Percentiles rank a stretch among this genome's conserved stretches.
phyloP scores from a whole-genome alignment of 768 basidiomycete species.

The Chalciporus sphaerocephalus region DNA sequence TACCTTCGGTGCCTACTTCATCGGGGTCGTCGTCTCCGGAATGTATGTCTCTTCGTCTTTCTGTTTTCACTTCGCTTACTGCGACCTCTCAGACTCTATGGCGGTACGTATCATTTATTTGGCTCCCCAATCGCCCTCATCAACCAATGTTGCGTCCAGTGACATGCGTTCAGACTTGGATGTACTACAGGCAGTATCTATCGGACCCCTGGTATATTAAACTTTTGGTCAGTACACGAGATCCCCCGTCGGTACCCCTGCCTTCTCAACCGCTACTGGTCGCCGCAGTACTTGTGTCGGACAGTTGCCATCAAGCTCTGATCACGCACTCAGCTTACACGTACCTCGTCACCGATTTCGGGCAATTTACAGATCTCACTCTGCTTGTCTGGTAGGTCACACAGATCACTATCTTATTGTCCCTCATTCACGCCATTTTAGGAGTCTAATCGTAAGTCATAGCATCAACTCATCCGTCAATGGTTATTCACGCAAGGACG shows the following conservation, averaged over 20 bases:
- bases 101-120: slow-evolving; percentile 34
- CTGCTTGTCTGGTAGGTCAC: slow-evolving; percentile 41
- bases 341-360: slow-evolving; percentile 44
- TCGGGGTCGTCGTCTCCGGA: slow-evolving; percentile 47
- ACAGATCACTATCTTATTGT: background rate
- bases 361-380: slow-evolving; percentile 25
- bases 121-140: background rate
- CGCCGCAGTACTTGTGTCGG: slow-evolving; percentile 43
- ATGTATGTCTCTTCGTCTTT: slow-evolving; percentile 35
- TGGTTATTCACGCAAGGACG: slow-evolving; percentile 5
- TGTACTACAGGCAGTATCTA: slow-evolving; percentile 48
- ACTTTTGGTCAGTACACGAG: slow-evolving; percentile 35
- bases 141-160: slow-evolving; percentile 33
- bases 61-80: background rate
- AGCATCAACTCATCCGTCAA: background rate
- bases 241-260: background rate
- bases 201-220: slow-evolving; percentile 48
- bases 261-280: slow-evolving; percentile 36
- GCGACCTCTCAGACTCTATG: slow-evolving; percentile 39
- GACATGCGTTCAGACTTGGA: slow-evolving; percentile 52
- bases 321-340: slow-evolving; percentile 55
- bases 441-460: slow-evolving; percentile 22
- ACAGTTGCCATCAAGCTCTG: slow-evolving; percentile 50
- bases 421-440: slow-evolving; percentile 7
- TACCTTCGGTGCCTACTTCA: slow-evolving; percentile 47